Base-by-base conservation (phyloP, 139 green algal species). In the Ostreobium quekettii region DNA sequence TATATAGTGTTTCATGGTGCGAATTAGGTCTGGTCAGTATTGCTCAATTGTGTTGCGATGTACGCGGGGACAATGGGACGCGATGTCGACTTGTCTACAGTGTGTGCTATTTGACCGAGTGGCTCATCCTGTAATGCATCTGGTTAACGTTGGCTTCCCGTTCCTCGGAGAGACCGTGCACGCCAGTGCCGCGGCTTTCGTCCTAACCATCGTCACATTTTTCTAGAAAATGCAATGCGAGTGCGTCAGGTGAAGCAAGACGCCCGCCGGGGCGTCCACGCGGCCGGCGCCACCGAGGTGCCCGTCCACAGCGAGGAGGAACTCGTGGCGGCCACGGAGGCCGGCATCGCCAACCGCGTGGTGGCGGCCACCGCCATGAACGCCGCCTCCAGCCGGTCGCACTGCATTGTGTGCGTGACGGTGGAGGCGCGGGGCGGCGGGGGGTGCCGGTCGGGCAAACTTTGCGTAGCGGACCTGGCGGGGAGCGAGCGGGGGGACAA, bases 401-500 rank as follows among this genome's bases (percentile, higher is more conserved):
- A 95, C 73, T 90, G 84, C 73, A 72, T 93, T 0, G 73, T 93
- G 0, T 83, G 47, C 6, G 65, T 96, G 15, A 67, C 66, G 28
- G 76, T 95, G 6, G 76, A 87, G 67, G 58, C 71, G 42, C 57
- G 53, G 53, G 36, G 4, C 26, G 31, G 61, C 5, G 35, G 4
- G 3, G 49, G 35, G 61, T 36, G 7, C 19, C 32, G 74, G 67
- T 61, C 60, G 47, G 73, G 83, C 63, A 93, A 88, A 76, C 76
- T 95, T 36, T 81, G 79, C 36, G 78, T 95, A 73, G 83, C 89
- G 46, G 88, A 95, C 71, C 71, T 95, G 70, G 88, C 88, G 31
- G 77, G 76, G 63, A 87, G 78, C 58, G 88, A 95, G 76, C 63
- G 87, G 11, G 67, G 79, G 47, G 71, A 71, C 64, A 88, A 88